phyloP scores from a whole-genome alignment of 2,329 filamentous ascomycete species.

The Cercospora berteroae region DNA sequence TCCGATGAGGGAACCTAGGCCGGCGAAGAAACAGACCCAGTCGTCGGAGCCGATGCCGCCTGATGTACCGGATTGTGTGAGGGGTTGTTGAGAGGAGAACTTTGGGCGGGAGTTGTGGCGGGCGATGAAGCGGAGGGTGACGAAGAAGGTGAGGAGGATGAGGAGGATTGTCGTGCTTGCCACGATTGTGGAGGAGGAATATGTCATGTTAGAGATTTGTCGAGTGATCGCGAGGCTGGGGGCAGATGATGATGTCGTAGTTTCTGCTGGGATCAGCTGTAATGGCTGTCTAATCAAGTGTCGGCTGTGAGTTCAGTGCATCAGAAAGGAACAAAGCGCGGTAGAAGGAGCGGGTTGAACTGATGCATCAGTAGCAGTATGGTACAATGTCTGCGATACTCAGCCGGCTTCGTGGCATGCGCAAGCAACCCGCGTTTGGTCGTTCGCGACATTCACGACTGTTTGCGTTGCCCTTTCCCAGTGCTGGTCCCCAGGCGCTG shows the following conservation, averaged over 20 bases:
- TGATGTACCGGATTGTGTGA: neutral
- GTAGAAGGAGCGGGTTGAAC: neutral
- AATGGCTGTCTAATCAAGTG: neutral
- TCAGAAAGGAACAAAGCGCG: neutral
- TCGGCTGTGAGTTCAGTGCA: neutral
- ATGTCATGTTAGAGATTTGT: neutral
- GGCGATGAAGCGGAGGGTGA: conserved; percentile 6
- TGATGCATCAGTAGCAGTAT: neutral
- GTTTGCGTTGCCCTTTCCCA: neutral
- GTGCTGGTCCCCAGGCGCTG: neutral
- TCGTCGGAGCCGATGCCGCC: conserved; percentile 5
- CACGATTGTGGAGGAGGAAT: conserved; percentile 5
- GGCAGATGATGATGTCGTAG: neutral
- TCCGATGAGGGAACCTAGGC: conserved; percentile 1
- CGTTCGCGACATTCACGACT: neutral
- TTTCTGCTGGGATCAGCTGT: neutral
- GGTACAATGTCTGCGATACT: neutral
- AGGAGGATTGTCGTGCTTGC: conserved; percentile 8
- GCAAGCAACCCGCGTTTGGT: neutral
- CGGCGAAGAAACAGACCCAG: neutral
- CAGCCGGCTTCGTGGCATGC: neutral
- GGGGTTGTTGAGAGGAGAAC: neutral
- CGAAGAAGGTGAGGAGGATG: conserved; percentile 5
- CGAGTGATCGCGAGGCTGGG: neutral
- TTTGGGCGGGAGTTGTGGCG: neutral